Conservation (phyloP, 768 basidiomycete species). For the Lactarius evosmus region DNA sequence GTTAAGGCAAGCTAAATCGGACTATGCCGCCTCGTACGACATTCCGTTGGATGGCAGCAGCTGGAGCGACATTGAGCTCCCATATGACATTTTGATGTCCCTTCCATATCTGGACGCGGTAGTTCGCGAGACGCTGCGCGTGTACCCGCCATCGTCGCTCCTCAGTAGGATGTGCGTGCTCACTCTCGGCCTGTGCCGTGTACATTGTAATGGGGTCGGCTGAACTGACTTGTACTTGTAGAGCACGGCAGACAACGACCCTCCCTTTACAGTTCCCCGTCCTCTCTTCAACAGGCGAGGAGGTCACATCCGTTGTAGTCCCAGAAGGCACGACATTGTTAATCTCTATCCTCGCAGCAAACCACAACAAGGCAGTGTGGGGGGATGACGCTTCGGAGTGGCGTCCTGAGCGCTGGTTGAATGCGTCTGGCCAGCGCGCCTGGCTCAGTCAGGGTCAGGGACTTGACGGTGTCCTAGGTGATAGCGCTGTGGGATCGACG, state of each 20-base stretch:
- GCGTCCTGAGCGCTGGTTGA: conserved; percentile 34
- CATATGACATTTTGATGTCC: conserved; percentile 41
- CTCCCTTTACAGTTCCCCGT: conserved; percentile 7
- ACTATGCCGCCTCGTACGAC: conserved; percentile 16
- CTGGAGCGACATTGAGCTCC: conserved; percentile 36
- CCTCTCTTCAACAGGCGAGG: background rate
- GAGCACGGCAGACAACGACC: conserved; percentile 17
- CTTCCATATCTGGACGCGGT: conserved; percentile 48
- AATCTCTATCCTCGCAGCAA: conserved; percentile 33
- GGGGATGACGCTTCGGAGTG: conserved; percentile 33
- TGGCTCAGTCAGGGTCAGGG: background rate
- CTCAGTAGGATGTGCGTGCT: conserved; percentile 36
- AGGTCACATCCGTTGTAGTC: conserved; percentile 1
- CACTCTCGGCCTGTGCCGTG: background rate
- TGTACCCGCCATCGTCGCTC: conserved; percentile 36
- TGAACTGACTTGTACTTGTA: conserved; percentile 25
- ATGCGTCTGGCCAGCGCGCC: conserved; percentile 5
- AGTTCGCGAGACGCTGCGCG: conserved; percentile 42
- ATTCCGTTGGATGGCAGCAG: conserved; percentile 1
- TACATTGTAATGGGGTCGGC: background rate
- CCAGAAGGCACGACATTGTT: conserved; percentile 29
- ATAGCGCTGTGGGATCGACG: background rate
- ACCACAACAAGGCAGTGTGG: conserved; percentile 33
- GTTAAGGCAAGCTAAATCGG: conserved; percentile 33
- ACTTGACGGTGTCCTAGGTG: conserved; percentile 17